Base-by-base conservation (phyloP, 306 rosid species). In the Inga oerstediana region DNA sequence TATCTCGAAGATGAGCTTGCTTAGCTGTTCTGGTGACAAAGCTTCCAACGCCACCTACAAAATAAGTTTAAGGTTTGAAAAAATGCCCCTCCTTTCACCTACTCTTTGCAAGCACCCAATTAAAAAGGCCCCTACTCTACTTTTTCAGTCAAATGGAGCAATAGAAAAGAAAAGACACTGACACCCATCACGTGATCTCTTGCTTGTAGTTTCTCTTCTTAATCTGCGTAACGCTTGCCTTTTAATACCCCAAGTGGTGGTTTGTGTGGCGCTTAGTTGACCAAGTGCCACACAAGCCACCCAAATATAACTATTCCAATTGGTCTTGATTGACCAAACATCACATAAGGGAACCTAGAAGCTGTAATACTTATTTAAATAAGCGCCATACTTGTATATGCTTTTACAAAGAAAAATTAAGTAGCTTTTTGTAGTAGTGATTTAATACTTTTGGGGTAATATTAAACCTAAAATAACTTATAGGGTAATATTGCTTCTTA, bases 1-100 rank as follows among this genome's bases (percentile, higher is more conserved):
- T n/a, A 91, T 79, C 88, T 91, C 84, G 77, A 86, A 75, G 56
- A 92, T 75, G 49, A 87, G 48, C 61, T 84, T 87, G 8, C 91
- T 86, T 44, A 91, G 90, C 6, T 77, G 92, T 62, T 64, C 81
- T 10, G 34, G 15, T 77, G 73, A 78, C 81, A 65, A 17, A 17
- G 12, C 22, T 48, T 35, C 19, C 58, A 37, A 52, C 39, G 17
- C 49, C 48, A 75, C 39, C 69, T 64, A 30, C 69, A 3, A 22
- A 9, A 2, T 44, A n/a, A 8, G 13, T 10, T 10, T 10, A n/a
- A 22, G 66, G 34, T 24, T 22, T 59, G 37, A 62, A 24, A 62
- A 62, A 24, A 62, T 22, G 68, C 19, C 68, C 12, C 35, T 11
- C 68, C 68, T 62, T 24, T 62, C 35, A 16, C 68, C 37, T 24